Conservation (phyloP, 495 filamentous ascomycete genomes). For the Daldinia concentrica region DNA sequence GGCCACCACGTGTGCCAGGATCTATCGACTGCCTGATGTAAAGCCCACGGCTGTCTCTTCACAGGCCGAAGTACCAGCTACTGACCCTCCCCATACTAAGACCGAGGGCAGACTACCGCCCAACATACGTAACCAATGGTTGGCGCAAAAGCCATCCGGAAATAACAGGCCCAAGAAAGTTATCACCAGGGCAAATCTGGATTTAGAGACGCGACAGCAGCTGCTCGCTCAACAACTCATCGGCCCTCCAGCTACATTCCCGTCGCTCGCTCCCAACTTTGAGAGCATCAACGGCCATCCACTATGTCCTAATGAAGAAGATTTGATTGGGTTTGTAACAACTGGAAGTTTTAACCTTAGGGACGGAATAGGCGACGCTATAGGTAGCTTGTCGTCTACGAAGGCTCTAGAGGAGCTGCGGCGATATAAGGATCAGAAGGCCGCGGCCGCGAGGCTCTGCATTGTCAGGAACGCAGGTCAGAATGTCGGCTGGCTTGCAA, state of each 20-base stretch:
- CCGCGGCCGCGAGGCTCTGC: slow-evolving; percentile 64
- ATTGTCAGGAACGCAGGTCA: slow-evolving; percentile 84
- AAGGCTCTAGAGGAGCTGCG: slow-evolving; percentile 60
- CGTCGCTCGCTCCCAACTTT: slow-evolving; percentile 41
- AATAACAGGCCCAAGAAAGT: slow-evolving; percentile 30
- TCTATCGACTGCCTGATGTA: slow-evolving; percentile 56
- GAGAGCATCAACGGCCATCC: slow-evolving; percentile 64
- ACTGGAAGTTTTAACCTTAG: slow-evolving; percentile 84
- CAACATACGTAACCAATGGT: slow-evolving; percentile 58
- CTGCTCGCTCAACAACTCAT: slow-evolving; percentile 64
- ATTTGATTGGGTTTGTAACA: slow-evolving; percentile 92
- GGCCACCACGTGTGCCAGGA: slow-evolving; percentile 52
- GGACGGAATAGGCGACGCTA: slow-evolving; percentile 76
- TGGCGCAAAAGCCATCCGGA: slow-evolving; percentile 43
- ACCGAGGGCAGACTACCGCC: slow-evolving; percentile 40
- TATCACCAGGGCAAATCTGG: slow-evolving; percentile 23
- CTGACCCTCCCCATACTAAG: slow-evolving; percentile 26
- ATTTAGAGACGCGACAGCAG: slow-evolving; percentile 57
- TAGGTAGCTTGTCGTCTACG: slow-evolving; percentile 73
- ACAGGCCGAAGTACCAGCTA: slow-evolving; percentile 55
- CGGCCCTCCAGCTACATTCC: slow-evolving; percentile 39
- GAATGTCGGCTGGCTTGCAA: slow-evolving; percentile 76
- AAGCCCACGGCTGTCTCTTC: slow-evolving; percentile 33
- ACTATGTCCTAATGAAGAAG: slow-evolving; percentile 72
- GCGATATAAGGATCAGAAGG: slow-evolving; percentile 47